Conservation (phyloP, 225 moss, liverwort and hornwort species). For the Antitrichia curtipendula region DNA sequence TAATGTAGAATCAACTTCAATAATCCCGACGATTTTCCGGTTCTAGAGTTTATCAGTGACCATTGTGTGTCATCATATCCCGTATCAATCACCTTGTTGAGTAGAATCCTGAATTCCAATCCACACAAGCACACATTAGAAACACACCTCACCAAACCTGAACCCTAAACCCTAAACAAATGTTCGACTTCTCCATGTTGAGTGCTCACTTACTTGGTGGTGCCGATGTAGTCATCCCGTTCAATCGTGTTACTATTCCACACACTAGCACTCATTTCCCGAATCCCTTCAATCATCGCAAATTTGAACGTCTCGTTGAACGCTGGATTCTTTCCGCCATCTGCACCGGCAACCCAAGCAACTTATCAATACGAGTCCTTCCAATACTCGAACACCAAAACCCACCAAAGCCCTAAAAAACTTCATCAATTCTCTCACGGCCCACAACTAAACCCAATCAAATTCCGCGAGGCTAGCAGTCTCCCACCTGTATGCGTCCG, state of each 20-base stretch:
- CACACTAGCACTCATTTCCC: slow-evolving; percentile 50
- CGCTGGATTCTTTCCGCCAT: slow-evolving; percentile 74
- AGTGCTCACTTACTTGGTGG: slow-evolving; percentile 26
- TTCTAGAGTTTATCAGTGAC: slow-evolving; percentile 22
- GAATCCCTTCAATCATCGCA: slow-evolving; percentile 65
- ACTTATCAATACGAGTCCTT: neutral
- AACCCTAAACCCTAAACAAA: neutral
- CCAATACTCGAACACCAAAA: neutral
- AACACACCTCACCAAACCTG: neutral
- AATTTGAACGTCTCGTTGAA: slow-evolving; percentile 69
- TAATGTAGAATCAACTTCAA: slow-evolving; percentile 68
- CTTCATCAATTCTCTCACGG: neutral
- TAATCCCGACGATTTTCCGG: slow-evolving; percentile 53
- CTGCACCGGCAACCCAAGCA: slow-evolving; percentile 18
- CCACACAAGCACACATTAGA: neutral
- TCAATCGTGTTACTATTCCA: slow-evolving; percentile 72
- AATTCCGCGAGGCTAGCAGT: neutral
- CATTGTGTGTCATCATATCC: slow-evolving; percentile 77
- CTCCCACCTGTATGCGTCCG: slow-evolving; percentile 52
- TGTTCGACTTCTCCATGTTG: neutral
- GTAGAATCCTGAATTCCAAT: slow-evolving; percentile 38
- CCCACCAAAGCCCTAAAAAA: neutral
- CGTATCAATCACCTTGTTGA: slow-evolving; percentile 46
- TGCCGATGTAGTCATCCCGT: slow-evolving; percentile 68
- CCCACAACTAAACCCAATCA: neutral